A percentile compares a stretch with the other conserved stretches of the same genome.
Evolutionary conservation across 306 rosid genomes (phyloP).

Genomic region (Prunus dulcis): DNA sequence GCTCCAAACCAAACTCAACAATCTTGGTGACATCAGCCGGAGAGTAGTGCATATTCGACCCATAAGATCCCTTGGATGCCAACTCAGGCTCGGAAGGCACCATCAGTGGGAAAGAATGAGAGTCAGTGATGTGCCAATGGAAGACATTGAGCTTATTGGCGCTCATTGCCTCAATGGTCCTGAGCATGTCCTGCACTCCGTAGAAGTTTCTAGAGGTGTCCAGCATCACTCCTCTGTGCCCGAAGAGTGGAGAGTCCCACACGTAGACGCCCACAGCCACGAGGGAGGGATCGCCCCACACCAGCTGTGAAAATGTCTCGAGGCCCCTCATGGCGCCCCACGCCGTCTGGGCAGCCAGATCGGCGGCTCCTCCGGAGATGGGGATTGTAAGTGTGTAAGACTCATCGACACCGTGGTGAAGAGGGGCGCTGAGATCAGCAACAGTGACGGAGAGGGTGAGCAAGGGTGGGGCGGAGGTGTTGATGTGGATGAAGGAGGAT

Average conservation of each 20-base stretch:
- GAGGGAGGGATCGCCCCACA: constrained; percentile 52
- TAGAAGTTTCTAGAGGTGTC: constrained; percentile 82
- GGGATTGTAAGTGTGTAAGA: constrained; percentile 58
- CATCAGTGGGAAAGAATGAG: constrained; percentile 75
- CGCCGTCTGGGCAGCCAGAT: constrained; percentile 34
- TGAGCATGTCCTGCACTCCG: constrained; percentile 50
- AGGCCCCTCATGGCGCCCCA: constrained; percentile 91
- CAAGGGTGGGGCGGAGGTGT: constrained; percentile 40
- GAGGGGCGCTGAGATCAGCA: constrained; percentile 33
- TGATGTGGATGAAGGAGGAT: constrained; percentile 22
- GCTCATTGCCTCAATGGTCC: constrained; percentile 68
- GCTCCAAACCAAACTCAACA: constrained; percentile 68
- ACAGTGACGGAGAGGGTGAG: constrained; percentile 35
- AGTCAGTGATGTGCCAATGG: constrained; percentile 88
- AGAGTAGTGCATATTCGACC: constrained; percentile 58
- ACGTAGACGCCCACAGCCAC: constrained; percentile 48
- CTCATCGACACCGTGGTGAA: constrained; percentile 61
- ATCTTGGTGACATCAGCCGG: constrained; percentile 49
- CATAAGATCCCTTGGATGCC: constrained; percentile 75
- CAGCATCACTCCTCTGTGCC: constrained; percentile 57
- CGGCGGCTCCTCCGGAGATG: constrained; percentile 32
- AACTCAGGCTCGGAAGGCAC: constrained; percentile 69
- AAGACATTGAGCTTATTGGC: constrained; percentile 81
- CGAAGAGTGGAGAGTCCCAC: constrained; percentile 54
- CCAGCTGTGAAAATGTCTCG: constrained; percentile 77